phyloP scores from a whole-genome alignment of 2,329 filamentous ascomycete species.

The Neocucurbitaria cava region DNA sequence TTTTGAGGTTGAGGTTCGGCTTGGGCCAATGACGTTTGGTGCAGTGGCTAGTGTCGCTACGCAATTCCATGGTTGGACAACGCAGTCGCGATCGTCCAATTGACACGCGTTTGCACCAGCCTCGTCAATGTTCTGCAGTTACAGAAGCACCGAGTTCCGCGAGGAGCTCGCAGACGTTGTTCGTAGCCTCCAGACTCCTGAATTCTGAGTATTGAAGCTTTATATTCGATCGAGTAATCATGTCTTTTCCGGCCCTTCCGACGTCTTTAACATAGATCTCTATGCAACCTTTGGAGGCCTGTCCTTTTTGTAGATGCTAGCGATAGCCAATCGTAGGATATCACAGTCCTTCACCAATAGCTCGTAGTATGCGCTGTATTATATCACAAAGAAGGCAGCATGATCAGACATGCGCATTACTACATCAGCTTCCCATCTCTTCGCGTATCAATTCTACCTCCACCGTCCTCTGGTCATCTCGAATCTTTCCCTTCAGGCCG shows the following conservation, averaged over 20 bases:
- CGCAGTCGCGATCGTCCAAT: not conserved
- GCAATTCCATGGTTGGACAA: not conserved
- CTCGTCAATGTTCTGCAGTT: not conserved
- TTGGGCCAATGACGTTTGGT: not conserved
- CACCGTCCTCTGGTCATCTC: slow-evolving; percentile 21
- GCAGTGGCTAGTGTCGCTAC: not conserved
- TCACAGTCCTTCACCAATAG: no score
- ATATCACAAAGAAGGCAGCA: no score
- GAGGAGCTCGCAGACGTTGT: no score
- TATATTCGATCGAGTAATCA: no score
- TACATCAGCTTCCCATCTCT: slow-evolving; percentile 10
- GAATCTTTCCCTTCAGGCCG: slow-evolving; percentile 47
- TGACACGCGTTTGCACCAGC: not conserved
- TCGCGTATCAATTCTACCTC: slow-evolving; percentile 26
- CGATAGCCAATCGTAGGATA: no score
- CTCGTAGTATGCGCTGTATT: no score
- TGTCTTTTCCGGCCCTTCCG: no score
- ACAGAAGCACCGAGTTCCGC: not conserved
- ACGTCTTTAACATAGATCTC: no score
- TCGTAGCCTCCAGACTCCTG: no score
- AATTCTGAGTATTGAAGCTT: no score
- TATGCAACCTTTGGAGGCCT: no score
- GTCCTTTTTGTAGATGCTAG: no score
- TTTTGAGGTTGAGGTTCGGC: not conserved
- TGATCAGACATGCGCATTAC: not conserved